phyloP scores from a whole-genome alignment of 306 rosid species.

The Arachis stenosperma region DNA sequence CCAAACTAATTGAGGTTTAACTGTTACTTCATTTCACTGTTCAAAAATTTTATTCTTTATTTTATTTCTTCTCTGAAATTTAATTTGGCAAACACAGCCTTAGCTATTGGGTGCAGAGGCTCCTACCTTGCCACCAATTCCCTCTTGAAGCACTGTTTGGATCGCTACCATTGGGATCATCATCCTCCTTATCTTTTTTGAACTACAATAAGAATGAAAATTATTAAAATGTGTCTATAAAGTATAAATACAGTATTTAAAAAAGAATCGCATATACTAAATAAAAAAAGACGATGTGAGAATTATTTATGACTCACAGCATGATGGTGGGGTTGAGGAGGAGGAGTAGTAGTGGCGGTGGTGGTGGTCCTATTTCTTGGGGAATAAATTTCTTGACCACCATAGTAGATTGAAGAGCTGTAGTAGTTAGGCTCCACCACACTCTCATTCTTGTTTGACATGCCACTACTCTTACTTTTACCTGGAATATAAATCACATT shows the following conservation, averaged over 20 bases:
- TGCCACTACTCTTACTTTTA: slow-evolving; percentile 41
- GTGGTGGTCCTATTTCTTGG: slow-evolving; percentile 59
- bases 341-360: slow-evolving; percentile 18
- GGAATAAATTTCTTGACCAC: slow-evolving; percentile 87
- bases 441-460: slow-evolving; percentile 43
- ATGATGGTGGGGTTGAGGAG: slow-evolving; percentile 50
- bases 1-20: too few species aligned
- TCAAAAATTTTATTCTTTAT: too few species aligned
- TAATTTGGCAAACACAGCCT: too few species aligned
- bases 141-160: slow-evolving; percentile 72
- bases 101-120: slow-evolving; percentile 19
- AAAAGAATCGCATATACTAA: too few species aligned
- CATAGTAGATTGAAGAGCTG: slow-evolving; percentile 84
- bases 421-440: slow-evolving; percentile 60
- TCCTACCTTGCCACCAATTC: slow-evolving; percentile 96
- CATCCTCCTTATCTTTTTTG: slow-evolving; percentile 64
- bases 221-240: too few species aligned
- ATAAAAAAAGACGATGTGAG: too few species aligned
- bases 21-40: too few species aligned
- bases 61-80: too few species aligned
- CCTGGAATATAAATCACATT: slow-evolving; percentile 19
- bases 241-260: too few species aligned
- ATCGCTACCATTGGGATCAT: slow-evolving; percentile 55
- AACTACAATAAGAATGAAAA: slow-evolving; percentile 39
- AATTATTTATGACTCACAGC: slow-evolving; percentile 43